A percentile compares a stretch with the other conserved stretches of the same genome.
These are phyloP conservation scores for Tulasnella sp. DNA, from an alignment of 768 basidiomycete species.

Conservation along the genomic window DNA sequence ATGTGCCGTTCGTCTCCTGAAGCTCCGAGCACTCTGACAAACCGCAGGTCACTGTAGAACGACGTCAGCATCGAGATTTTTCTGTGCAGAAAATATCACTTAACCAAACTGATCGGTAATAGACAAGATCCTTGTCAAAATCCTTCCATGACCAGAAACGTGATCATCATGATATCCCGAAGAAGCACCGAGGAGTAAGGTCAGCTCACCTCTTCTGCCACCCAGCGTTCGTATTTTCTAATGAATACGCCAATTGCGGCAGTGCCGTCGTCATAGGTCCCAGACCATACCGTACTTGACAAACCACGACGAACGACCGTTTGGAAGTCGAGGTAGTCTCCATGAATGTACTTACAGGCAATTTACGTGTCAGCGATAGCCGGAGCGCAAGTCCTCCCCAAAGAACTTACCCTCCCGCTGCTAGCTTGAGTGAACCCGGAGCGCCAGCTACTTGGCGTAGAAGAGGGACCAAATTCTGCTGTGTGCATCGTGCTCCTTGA, in stretches of 20 bases:
- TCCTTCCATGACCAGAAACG: background rate
- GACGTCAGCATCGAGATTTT: background rate
- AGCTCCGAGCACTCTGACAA: background rate
- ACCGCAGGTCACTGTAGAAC: background rate
- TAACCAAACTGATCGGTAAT: background rate
- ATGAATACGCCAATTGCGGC: background rate
- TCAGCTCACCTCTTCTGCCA: background rate
- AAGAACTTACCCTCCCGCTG: background rate
- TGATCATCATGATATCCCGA: background rate
- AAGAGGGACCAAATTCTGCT: background rate
- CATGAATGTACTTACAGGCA: background rate
- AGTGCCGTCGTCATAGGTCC: background rate
- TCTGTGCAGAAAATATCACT: background rate
- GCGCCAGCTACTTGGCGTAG: background rate
- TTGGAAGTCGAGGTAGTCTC: conserved; percentile 5
- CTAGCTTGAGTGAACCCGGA: background rate
- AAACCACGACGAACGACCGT: background rate
- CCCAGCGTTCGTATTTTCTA: background rate
- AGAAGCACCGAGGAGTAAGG: background rate
- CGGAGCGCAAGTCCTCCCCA: background rate
- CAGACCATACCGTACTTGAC: background rate
- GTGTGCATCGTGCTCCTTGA: background rate
- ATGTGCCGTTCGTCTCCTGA: background rate
- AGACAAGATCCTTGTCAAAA: background rate
- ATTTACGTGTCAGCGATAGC: background rate